Percentiles rank a stretch among this genome's conserved stretches.
phyloP scores from a whole-genome alignment of 768 basidiomycete genomes.

The Auricularia cornea region DNA sequence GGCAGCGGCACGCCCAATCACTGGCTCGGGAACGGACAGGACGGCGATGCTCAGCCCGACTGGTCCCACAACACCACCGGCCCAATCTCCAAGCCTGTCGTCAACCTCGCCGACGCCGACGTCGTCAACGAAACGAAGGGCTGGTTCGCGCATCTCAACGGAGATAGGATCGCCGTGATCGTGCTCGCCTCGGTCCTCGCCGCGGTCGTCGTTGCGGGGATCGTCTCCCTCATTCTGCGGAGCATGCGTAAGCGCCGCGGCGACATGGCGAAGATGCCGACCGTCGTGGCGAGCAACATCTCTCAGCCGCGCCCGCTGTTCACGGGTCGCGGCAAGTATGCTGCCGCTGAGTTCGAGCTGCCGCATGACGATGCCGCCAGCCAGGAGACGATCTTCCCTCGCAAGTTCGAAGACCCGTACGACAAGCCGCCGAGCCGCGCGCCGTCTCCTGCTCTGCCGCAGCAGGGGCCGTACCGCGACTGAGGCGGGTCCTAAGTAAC shows the following conservation, averaged over 20 bases:
- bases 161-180: background rate
- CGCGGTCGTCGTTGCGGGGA: background rate
- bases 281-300: too few relatives aligned
- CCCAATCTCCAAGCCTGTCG: background rate
- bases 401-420: background rate
- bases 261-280: background rate
- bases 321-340: background rate
- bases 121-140: background rate
- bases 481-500: too few relatives aligned
- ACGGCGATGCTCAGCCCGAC: background rate
- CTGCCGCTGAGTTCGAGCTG: background rate
- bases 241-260: background rate
- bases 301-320: background rate
- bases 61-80: background rate
- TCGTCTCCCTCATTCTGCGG: background rate
- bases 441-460: background rate
- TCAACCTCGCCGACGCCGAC: background rate
- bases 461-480: background rate
- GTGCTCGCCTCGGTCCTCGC: background rate
- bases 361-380: background rate
- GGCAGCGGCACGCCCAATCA: background rate
- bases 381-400: background rate
- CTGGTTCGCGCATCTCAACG: background rate
- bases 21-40: background rate
- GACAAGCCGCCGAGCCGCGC: background rate